phyloP scores from a whole-genome alignment of 768 basidiomycete genomes.

The Termitomyces bulborhizus region DNA sequence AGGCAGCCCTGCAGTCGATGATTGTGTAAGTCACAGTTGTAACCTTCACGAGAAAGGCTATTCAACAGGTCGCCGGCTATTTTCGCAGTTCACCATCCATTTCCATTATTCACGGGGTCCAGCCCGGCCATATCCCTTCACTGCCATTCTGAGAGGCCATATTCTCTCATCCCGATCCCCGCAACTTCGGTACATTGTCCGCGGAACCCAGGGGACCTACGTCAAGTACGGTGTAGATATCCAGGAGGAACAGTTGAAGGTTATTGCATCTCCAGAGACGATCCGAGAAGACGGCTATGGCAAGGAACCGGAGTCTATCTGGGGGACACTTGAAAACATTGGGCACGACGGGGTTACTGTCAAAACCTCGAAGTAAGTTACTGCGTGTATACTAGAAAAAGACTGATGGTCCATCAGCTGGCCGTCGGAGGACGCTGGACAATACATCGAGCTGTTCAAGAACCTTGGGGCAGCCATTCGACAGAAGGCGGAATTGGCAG shows the following conservation, averaged over 20 bases:
- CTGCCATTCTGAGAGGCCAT: conserved; percentile 61
- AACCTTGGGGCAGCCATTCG: conserved; percentile 63
- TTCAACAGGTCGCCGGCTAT: background rate
- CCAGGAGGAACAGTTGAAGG: conserved; percentile 74
- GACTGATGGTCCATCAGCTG: conserved; percentile 35
- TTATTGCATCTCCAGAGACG: conserved; percentile 37
- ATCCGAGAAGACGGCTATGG: conserved; percentile 48
- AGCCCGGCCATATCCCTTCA: conserved; percentile 46
- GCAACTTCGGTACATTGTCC: conserved; percentile 68
- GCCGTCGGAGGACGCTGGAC: conserved; percentile 54
- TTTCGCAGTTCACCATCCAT: conserved; percentile 43
- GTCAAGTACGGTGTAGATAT: conserved; percentile 72
- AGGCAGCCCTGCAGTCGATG: conserved; percentile 60
- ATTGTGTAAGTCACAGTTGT: conserved; percentile 38
- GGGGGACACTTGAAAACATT: conserved; percentile 57
- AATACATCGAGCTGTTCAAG: conserved; percentile 55
- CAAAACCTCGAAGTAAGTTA: conserved; percentile 28
- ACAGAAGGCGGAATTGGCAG: conserved; percentile 41
- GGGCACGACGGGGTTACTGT: conserved; percentile 38
- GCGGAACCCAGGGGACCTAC: conserved; percentile 67
- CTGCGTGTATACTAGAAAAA: background rate
- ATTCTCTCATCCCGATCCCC: conserved; percentile 59
- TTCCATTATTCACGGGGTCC: conserved; percentile 42
- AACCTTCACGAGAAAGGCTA: background rate
- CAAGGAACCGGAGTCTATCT: conserved; percentile 54